Base-by-base conservation (phyloP, 2,329 filamentous ascomycete species). In the Pseudopithomyces maydicus region DNA sequence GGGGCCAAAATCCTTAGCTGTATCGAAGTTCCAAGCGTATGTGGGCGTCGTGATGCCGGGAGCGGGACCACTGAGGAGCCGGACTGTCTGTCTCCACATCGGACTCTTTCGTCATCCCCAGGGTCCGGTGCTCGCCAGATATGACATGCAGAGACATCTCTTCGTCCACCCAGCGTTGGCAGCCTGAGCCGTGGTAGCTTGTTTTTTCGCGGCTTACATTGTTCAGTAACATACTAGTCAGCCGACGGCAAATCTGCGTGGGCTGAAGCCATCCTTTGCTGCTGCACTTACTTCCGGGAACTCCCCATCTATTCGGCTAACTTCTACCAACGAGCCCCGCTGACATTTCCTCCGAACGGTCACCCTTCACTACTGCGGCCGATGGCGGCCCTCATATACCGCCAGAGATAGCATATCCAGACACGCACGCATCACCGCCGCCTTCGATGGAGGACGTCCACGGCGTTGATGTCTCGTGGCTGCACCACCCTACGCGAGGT, bases 391-490 rank as follows among this genome's bases (percentile, higher is more conserved):
- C 47, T 50, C 49, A 54, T 59, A 58, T 62, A 64, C 47, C 58
- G 57, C 55, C 59, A 54, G 64, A 65, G 64, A 70, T 70, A 57
- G 63, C 55, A 55, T 42, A 22, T 19, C 19, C 33, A 23, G 38
- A 57, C 47, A 54, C 66, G 14, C 60, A 66, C 55, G 51, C 26
- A 33, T 26, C 50, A 46, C 33, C 57, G 26, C 61, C 61, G 50
- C 61, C 65, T 48, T 61, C 59, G 56, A 94, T 94, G 91, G 91
- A 94, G 78, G 88, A 90, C 67, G 85, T 91, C 64, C 88, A 92
- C 75, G 88, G 89, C 65, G 85, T 96, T 71, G 92, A 96, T 78
- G 91, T 96, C 72, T 92, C 90, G 77, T 96, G 92, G 92, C 90
- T 96, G 81, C 90, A 95, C 78, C 90, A 90, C 73, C 86, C 89